phyloP scores from a whole-genome alignment of 108 stramenopile genomes.

The Stephanodiscus minutulus region DNA sequence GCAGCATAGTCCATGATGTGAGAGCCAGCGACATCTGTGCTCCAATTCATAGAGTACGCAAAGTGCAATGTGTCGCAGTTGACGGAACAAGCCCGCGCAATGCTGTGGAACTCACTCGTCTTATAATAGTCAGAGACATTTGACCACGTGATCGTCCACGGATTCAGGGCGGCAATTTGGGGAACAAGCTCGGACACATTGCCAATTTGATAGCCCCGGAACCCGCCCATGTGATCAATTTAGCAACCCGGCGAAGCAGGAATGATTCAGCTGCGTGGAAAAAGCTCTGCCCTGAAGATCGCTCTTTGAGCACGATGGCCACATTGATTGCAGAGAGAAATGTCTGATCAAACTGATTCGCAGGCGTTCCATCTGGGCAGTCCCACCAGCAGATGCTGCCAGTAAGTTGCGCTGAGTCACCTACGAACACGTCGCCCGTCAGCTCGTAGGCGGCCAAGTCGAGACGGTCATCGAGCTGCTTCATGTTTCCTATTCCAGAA shows the following conservation, averaged over 20 bases:
- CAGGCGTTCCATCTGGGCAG: conserved; percentile 41
- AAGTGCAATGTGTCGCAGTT: conserved; percentile 30
- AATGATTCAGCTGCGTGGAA: conserved; percentile 1
- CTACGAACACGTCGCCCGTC: conserved; percentile 32
- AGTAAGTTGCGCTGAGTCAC: conserved; percentile 2
- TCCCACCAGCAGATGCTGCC: conserved; percentile 35
- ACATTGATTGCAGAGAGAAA: conserved; percentile 28
- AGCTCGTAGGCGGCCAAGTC: conserved; percentile 32
- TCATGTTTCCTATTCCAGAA: conserved; percentile 8
- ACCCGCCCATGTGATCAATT: conserved; percentile 18
- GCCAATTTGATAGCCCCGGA: conserved; percentile 20
- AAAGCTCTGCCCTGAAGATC: too few relatives aligned
- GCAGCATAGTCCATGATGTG: too few relatives aligned
- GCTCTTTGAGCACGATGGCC: neutral
- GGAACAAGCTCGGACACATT: conserved; percentile 17
- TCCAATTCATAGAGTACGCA: conserved; percentile 49
- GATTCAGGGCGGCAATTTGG: conserved; percentile 29
- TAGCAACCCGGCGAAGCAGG: conserved; percentile 14
- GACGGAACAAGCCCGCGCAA: conserved; percentile 21
- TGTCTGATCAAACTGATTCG: conserved; percentile 18
- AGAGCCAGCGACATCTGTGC: too few relatives aligned
- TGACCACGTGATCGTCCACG: conserved; percentile 41
- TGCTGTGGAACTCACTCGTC: conserved; percentile 17
- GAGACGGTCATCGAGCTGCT: conserved; percentile 17
- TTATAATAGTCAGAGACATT: conserved; percentile 40